phyloP scores from a whole-genome alignment of 768 basidiomycete genomes.

The Rubroboletus pulcherrimus region DNA sequence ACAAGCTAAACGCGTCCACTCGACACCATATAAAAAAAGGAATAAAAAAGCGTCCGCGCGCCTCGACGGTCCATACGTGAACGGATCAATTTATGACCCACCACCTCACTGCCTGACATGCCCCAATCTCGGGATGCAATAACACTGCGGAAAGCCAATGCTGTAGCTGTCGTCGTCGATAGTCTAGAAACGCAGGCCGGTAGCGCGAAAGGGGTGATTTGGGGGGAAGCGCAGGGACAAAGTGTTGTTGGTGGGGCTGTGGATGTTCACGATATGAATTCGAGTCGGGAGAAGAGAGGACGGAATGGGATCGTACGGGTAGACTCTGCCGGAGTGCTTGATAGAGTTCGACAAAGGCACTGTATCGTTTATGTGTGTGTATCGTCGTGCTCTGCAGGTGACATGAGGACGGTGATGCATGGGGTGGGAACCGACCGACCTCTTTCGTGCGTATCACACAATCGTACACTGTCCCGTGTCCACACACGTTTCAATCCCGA shows the following conservation, averaged over 20 bases:
- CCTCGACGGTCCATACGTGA: too few relatives aligned
- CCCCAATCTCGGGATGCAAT: slow-evolving; percentile 69
- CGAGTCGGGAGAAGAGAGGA: background rate
- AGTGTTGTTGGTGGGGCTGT: slow-evolving; percentile 43
- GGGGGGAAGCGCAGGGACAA: slow-evolving; percentile 60
- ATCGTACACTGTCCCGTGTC: slow-evolving; percentile 52
- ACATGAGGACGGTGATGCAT: background rate
- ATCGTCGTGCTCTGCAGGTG: slow-evolving; percentile 50
- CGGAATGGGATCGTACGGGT: slow-evolving; percentile 38
- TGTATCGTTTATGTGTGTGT: slow-evolving; percentile 66
- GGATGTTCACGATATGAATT: background rate
- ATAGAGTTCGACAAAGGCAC: slow-evolving; percentile 57
- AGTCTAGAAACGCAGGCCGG: slow-evolving; percentile 64
- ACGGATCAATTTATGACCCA: slow-evolving; percentile 53
- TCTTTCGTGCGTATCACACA: slow-evolving; percentile 67
- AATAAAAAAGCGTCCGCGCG: slow-evolving; percentile 5
- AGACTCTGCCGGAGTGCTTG: slow-evolving; percentile 45
- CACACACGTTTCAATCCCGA: background rate
- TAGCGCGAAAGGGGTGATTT: slow-evolving; percentile 67
- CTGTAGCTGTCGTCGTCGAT: slow-evolving; percentile 54
- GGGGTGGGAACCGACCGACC: slow-evolving; percentile 21
- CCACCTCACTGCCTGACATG: slow-evolving; percentile 50
- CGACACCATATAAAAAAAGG: slow-evolving; percentile 3
- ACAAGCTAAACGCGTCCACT: background rate
- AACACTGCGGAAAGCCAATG: slow-evolving; percentile 64